Base-by-base conservation (phyloP, 176 grass and related monocot genomes). In the Luzula sylvatica region DNA sequence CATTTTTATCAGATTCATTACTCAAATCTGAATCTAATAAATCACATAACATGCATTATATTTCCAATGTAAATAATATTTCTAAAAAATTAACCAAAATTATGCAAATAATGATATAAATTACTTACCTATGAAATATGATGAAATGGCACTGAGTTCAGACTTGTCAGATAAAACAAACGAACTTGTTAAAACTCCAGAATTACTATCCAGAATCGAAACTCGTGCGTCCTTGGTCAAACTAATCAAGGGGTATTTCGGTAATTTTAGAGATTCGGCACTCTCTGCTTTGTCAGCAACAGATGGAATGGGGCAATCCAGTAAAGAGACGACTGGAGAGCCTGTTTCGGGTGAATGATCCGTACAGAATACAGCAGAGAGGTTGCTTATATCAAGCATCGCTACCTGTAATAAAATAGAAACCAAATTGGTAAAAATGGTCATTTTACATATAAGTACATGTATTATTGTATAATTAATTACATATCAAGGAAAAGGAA, bases 91-190 rank as follows among this genome's bases (percentile, higher is more conserved):
- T 25, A 44, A 0, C 6, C 65, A 25, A 41, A 54, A 49, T 42
- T 40, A 29, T 46, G 23, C 32, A 66, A 29, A 22, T 35, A 38
- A 26, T 45, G 57, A 45, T 29, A 61, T 48, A 35, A 61, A 78
- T 50, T 65, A 95, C 83, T 85, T 95, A 69, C 89, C 89, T 85
- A 88, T 73, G 63, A 83, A 76, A 95, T 88, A 81, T 70, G 88
- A 70, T 35, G 80, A 78, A 85, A 85, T 56, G 41, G 70, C 70
- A 70, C 57, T 55, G 16, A 55, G 42, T 50, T 81, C 55, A 55
- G 69, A 72, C 44, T 81, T 94, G 65, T 75, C 70, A 63, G 78
- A 71, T 69, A 88, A 53, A 8, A 50, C 13, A 65, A 43, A 41
- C 20, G 80, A 68, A 75, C 79, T 77, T 69, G 81, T 61, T 28